Percentiles rank a stretch among this genome's conserved stretches.
These are phyloP conservation scores for Helotiales sp. DNA, from an alignment of 2,329 filamentous ascomycete species.

Conservation along the genomic window DNA sequence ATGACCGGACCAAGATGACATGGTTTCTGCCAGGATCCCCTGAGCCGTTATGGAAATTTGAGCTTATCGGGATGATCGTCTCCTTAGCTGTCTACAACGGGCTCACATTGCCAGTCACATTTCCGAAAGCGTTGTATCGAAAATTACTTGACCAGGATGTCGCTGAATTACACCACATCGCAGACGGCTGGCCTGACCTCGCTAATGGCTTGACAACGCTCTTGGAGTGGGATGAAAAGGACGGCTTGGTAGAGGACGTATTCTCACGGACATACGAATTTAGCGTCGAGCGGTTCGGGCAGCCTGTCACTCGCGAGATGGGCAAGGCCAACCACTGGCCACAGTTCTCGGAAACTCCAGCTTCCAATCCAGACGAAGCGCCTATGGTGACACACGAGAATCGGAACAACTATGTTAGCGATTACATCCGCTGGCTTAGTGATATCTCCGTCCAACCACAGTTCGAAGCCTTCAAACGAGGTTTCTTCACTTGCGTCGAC, in stretches of 20 bases:
- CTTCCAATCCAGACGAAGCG: conserved; percentile 47
- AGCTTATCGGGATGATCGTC: conserved; percentile 83
- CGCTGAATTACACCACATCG: conserved; percentile 72
- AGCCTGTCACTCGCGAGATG: conserved; percentile 60
- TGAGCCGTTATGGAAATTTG: conserved; percentile 86
- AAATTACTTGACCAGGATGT: conserved; percentile 72
- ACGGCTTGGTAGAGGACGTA: conserved; percentile 77
- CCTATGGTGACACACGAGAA: conserved; percentile 80
- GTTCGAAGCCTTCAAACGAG: conserved; percentile 75
- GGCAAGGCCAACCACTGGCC: conserved; percentile 47
- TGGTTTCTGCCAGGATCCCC: conserved; percentile 86
- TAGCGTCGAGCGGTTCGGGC: conserved; percentile 61
- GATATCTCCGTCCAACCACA: conserved; percentile 76
- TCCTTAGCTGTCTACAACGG: conserved; percentile 93
- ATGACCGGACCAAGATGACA: conserved; percentile 72
- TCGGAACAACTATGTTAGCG: conserved; percentile 73
- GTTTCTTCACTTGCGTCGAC: conserved; percentile 76
- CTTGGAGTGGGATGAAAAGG: conserved; percentile 71
- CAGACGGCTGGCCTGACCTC: conserved; percentile 84
- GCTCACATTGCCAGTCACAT: conserved; percentile 84
- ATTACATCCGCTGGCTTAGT: conserved; percentile 84
- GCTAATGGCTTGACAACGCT: conserved; percentile 72
- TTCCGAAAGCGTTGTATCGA: conserved; percentile 81
- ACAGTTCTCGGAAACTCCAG: conserved; percentile 43
- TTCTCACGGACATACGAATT: conserved; percentile 88